These are phyloP conservation scores for Petunia axillaris DNA, from an alignment of 257 asterid genomes.

Conservation along the genomic window DNA sequence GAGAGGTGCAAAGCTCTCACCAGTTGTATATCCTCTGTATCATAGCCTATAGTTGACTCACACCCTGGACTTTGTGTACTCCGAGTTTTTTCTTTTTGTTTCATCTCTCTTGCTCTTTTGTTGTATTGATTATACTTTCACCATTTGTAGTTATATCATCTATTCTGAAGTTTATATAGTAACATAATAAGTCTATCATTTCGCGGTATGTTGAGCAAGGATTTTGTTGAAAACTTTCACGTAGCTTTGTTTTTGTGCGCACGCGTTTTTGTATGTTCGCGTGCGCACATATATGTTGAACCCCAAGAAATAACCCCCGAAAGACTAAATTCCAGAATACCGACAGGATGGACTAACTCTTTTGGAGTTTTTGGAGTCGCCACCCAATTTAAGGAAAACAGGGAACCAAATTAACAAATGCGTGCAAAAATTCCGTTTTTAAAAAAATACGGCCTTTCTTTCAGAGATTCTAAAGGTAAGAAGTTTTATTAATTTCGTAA, in stretches of 20 bases:
- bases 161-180: background rate
- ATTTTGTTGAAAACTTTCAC: background rate
- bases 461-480: no score
- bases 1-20: background rate
- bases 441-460: no score
- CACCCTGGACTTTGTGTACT: background rate
- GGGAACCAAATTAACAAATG: no score
- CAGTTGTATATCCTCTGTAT: constrained; percentile 49
- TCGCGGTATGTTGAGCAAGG: constrained; percentile 5
- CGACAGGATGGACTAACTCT: no score
- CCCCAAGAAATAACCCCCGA: no score
- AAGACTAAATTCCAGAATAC: no score
- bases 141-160: background rate
- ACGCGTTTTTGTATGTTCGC: no score
- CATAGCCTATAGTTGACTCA: constrained; percentile 16
- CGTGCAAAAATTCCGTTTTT: no score
- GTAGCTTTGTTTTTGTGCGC: background rate
- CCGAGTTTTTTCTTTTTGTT: background rate
- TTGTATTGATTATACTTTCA: background rate
- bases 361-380: no score
- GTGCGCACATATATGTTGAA: no score
- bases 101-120: background rate
- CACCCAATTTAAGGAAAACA: no score
- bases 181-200: constrained; percentile 13
- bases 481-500: no score